phyloP scores from a whole-genome alignment of 345 rosid genomes.

The Stellera chamaejasme region DNA sequence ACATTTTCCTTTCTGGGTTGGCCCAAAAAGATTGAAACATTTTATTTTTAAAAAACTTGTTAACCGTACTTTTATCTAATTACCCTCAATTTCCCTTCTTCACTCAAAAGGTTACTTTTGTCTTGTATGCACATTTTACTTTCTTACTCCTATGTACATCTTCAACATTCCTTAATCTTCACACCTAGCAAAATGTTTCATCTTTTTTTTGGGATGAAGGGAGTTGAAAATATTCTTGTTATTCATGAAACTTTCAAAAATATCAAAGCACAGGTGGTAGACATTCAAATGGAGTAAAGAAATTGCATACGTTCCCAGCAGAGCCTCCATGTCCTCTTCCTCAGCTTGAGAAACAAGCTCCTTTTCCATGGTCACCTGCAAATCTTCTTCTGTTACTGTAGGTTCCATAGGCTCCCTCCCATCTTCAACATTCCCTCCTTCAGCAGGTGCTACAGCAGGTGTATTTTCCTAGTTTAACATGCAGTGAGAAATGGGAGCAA shows the following conservation, averaged over 20 bases:
- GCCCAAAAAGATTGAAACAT: too few species aligned
- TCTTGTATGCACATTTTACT: too few species aligned
- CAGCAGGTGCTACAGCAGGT: slow-evolving; percentile 44
- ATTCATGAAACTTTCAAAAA: neutral
- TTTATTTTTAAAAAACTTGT: too few species aligned
- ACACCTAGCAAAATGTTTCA: too few species aligned
- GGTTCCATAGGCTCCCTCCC: slow-evolving; percentile 68
- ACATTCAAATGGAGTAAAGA: slow-evolving; percentile 9
- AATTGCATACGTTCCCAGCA: slow-evolving; percentile 69
- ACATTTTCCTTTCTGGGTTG: too few species aligned
- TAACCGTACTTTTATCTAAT: too few species aligned
- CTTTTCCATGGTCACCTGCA: slow-evolving; percentile 78
- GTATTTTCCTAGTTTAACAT: slow-evolving; percentile 60
- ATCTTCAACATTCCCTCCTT: slow-evolving; percentile 41
- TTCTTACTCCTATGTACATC: too few species aligned
- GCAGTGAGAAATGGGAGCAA: slow-evolving; percentile 9
- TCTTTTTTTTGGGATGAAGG: too few species aligned
- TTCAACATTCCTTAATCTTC: too few species aligned
- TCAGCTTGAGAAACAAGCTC: slow-evolving; percentile 91
- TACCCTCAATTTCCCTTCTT: too few species aligned
- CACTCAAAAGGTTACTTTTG: too few species aligned
- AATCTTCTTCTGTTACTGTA: slow-evolving; percentile 47
- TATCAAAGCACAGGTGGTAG: neutral
- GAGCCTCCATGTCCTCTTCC: slow-evolving; percentile 97
- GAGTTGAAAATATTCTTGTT: neutral